These are phyloP conservation scores for Linum trigynum DNA, from an alignment of 345 rosid species.

Conservation along the genomic window DNA sequence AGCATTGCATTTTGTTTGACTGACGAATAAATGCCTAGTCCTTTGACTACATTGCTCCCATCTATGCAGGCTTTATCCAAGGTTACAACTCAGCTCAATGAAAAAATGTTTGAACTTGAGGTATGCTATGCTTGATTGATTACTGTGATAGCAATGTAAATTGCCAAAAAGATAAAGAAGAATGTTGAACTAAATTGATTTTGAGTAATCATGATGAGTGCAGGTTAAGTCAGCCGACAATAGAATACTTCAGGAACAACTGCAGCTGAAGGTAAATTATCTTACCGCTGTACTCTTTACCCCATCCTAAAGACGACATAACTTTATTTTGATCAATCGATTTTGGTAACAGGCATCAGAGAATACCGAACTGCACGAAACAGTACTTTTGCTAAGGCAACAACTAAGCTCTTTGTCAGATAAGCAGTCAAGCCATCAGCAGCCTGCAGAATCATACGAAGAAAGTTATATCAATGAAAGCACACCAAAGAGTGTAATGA, in stretches of 20 bases:
- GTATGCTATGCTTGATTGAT: constrained; percentile 30
- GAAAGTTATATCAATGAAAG: constrained; percentile 36
- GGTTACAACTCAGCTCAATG: constrained; percentile 48
- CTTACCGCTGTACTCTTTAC: constrained; percentile 5
- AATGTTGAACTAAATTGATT: constrained; percentile 15
- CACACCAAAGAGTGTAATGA: constrained; percentile 54
- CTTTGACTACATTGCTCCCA: constrained; percentile 16
- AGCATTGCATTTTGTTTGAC: neutral
- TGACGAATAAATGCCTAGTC: neutral
- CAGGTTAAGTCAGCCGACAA: constrained; percentile 65
- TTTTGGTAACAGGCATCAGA: constrained; percentile 36
- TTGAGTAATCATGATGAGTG: constrained; percentile 14
- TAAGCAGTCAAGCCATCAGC: constrained; percentile 21
- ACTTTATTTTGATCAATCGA: neutral
- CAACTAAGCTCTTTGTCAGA: constrained; percentile 31
- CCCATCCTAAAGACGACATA: neutral
- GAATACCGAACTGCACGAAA: constrained; percentile 55
- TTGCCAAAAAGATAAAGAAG: constrained; percentile 5
- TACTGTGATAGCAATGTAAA: neutral
- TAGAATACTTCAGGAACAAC: constrained; percentile 61
- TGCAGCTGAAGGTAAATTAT: constrained; percentile 47
- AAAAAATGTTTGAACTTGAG: constrained; percentile 63
- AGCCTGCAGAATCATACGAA: constrained; percentile 29
- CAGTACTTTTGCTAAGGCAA: constrained; percentile 45
- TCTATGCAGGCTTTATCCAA: constrained; percentile 42